Evolutionary conservation across 2,329 filamentous ascomycete genomes (phyloP).

Genomic region (Pleurostoma richardsiae): DNA sequence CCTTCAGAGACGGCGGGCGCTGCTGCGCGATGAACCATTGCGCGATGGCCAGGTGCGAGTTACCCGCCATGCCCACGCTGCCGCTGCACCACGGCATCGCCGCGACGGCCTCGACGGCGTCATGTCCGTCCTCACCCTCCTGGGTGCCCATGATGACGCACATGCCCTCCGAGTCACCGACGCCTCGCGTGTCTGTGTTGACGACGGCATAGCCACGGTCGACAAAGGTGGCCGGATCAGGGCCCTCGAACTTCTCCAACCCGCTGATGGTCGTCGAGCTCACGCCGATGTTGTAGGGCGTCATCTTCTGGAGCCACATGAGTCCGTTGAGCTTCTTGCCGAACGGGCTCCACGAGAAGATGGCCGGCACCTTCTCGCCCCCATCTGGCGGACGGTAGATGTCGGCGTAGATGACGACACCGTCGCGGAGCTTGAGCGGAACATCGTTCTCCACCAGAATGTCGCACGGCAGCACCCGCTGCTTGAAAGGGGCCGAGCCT

Average conservation of each 20-base stretch:
- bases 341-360: no score
- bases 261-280: conserved; percentile 11
- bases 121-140: conserved; percentile 18
- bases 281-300: conserved; percentile 30
- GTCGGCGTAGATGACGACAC: no score
- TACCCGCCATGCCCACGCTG: conserved; percentile 23
- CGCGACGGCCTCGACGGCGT: conserved; percentile 20
- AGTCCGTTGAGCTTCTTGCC: conserved; percentile 38
- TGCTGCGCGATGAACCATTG: conserved; percentile 12
- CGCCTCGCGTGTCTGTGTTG: conserved; percentile 20
- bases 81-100: conserved; percentile 23
- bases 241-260: conserved; percentile 22
- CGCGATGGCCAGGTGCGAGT: conserved; percentile 16
- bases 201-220: conserved; percentile 21
- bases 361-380: no score
- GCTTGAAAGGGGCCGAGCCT: no score
- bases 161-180: conserved; percentile 16
- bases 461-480: no score
- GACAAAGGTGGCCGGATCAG: conserved; percentile 22
- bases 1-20: conserved; percentile 9
- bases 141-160: conserved; percentile 14
- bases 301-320: conserved; percentile 26
- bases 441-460: no score
- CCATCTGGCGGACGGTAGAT: no score
- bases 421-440: no score